Percentiles rank a stretch among this genome's conserved stretches.
These are phyloP conservation scores for Penicillium digitatum DNA, from an alignment of 2,329 filamentous ascomycete genomes.

Conservation along the genomic window DNA sequence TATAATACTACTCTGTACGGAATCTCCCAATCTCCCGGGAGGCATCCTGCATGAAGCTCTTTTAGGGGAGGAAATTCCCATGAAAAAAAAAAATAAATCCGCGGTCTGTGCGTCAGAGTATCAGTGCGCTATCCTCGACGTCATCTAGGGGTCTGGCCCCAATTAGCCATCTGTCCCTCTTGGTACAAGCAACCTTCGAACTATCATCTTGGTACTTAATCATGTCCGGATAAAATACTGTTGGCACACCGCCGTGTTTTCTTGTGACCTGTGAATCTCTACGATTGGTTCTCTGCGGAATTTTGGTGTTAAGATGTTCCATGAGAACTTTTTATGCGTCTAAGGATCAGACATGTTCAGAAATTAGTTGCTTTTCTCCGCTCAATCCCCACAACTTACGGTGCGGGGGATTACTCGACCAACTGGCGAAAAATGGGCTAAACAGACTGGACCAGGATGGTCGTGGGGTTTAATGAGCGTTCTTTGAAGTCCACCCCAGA, in stretches of 20 bases:
- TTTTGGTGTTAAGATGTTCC: neutral
- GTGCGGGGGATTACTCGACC: neutral
- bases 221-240: too few relatives aligned
- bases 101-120: neutral
- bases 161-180: slow-evolving; percentile 11
- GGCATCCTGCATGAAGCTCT: slow-evolving; percentile 15
- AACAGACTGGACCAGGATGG: neutral
- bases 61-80: slow-evolving; percentile 1
- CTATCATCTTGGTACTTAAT: neutral
- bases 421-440: neutral
- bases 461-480: neutral
- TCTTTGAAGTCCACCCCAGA: neutral
- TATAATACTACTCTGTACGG: neutral
- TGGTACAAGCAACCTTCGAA: neutral
- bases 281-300: neutral
- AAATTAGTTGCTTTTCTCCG: neutral
- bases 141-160: slow-evolving; percentile 15
- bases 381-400: neutral
- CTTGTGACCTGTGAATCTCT: neutral
- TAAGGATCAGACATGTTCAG: neutral
- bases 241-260: neutral
- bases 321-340: neutral
- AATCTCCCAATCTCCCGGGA: neutral
- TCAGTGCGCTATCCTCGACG: slow-evolving; percentile 16
- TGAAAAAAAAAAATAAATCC: neutral